Conservation (phyloP, 805 yeast species). For the Jamesozyma hellenica region DNA sequence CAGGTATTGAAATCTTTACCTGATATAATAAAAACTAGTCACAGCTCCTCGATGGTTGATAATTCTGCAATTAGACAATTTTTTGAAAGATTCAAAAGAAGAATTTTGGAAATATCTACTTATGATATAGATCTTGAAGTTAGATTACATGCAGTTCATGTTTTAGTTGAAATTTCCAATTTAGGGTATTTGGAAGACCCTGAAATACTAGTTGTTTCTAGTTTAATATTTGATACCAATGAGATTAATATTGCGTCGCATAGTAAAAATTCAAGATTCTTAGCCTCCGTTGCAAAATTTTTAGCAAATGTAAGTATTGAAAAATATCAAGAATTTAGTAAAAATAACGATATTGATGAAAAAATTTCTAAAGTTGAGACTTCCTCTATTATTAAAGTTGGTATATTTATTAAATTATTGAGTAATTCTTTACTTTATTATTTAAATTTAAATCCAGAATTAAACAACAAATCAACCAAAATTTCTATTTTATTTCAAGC, state of each 20-base stretch:
- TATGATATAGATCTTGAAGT: conserved; percentile 49
- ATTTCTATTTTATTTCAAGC: conserved; percentile 23
- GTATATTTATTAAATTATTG: conserved; percentile 20
- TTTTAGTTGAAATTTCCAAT: conserved; percentile 46
- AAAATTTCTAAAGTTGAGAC: conserved; percentile 10
- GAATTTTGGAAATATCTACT: conserved; percentile 54
- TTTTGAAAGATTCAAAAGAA: conserved; percentile 59
- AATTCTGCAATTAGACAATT: conserved; percentile 62
- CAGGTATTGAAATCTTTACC: conserved; percentile 52
- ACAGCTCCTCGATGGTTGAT: conserved; percentile 30
- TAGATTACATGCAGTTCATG: conserved; percentile 38
- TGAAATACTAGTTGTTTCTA: conserved; percentile 39
- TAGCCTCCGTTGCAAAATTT: conserved; percentile 46
- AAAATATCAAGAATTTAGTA: conserved; percentile 30
- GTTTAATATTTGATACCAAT: conserved; percentile 35
- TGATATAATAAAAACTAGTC: conserved; percentile 30
- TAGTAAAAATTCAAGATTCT: conserved; percentile 27
- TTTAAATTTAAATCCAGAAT: conserved; percentile 7
- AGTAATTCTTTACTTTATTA: conserved; percentile 18
- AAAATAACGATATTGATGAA: conserved; percentile 16
- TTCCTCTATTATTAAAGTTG: conserved; percentile 15
- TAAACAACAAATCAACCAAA: conserved; percentile 6
- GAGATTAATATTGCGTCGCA: conserved; percentile 24
- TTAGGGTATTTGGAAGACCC: conserved; percentile 55
- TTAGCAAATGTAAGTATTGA: conserved; percentile 37